Percentiles rank a stretch among this genome's conserved stretches.
Evolutionary conservation across 2,329 filamentous ascomycete species (phyloP).

Genomic region (Sporothrix pseudoabietina): DNA sequence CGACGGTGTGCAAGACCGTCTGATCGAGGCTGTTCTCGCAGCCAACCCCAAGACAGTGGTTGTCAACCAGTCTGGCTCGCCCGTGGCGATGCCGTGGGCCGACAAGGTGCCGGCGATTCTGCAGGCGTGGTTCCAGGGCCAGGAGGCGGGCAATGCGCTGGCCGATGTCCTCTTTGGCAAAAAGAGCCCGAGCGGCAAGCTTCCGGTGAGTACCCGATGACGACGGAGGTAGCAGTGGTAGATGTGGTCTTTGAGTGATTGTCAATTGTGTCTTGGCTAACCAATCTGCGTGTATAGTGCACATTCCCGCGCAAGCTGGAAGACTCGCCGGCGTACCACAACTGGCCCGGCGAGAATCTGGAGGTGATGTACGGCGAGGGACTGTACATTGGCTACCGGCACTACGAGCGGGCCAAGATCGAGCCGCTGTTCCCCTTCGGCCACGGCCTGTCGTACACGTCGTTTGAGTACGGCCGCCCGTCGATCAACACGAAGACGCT

Average conservation of each 20-base stretch:
- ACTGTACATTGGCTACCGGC: slow-evolving; percentile 71
- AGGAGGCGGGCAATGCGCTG: slow-evolving; percentile 69
- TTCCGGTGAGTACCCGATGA: slow-evolving; percentile 52
- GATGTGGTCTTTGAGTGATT: neutral
- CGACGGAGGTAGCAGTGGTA: no score
- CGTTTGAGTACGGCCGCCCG: slow-evolving; percentile 61
- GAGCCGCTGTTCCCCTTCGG: slow-evolving; percentile 70
- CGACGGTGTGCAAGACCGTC: slow-evolving; percentile 60
- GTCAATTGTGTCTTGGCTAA: neutral
- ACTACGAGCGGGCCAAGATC: slow-evolving; percentile 66
- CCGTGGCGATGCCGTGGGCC: slow-evolving; percentile 71
- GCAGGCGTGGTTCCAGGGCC: slow-evolving; percentile 71
- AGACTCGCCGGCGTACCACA: slow-evolving; percentile 71
- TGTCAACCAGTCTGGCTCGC: slow-evolving; percentile 69
- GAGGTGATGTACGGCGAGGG: slow-evolving; percentile 72
- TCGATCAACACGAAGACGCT: slow-evolving; percentile 47
- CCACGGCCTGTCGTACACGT: slow-evolving; percentile 73
- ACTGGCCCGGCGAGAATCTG: slow-evolving; percentile 71
- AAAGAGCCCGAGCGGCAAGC: slow-evolving; percentile 67
- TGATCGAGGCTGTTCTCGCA: slow-evolving; percentile 63
- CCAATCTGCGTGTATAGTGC: slow-evolving; percentile 44
- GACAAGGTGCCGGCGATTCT: slow-evolving; percentile 65
- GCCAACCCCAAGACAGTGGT: slow-evolving; percentile 69
- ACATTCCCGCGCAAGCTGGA: slow-evolving; percentile 67
- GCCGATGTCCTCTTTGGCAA: slow-evolving; percentile 67